Evolutionary conservation across 164 flowering plant genomes (phyloP), one percentile per base, ranked within the genome.

Genomic region (Chloranthus sessilifolius): DNA sequence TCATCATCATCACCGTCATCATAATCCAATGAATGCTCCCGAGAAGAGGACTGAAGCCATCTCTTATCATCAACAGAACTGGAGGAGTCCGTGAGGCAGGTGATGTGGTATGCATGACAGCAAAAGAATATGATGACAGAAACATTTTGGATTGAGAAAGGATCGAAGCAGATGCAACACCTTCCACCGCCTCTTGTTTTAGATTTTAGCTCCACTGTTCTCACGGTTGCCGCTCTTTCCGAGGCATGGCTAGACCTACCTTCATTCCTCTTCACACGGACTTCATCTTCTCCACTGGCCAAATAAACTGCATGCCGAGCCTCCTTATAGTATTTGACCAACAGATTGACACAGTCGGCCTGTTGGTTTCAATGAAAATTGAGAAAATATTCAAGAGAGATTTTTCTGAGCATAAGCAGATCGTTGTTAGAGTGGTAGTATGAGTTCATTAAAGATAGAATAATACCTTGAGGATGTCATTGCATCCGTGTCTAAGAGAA

Each of bases 111-210:
- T 4, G 91, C 90, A 61, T 88, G 98, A 60, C 91, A 92, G 52
- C 98, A 92, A 55, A 88, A 92, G 87, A 92, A 92, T 31, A 64
- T 78, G 7, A 78, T 63, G 38, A 84, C 77, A 0, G 84, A 74
- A 1, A 60, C 79, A 29, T 63, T 65, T 47, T 69, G 83, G 58
- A 84, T 73, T 7, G 82, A 73, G 56, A 84, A 70, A 4, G 99
- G 88, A 67, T 94, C 97, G 38, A 94, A 89, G 51, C 99, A 94
- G 59, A 94, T 76, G 79, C 99, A 94, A 63, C 99, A 94, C 57
- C 92, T 68, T 44, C 80, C 82, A 39, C 81, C 91, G 4, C 82
- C 92, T 58, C 82, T 74, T 12, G 79, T 78, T 63, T 79, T 89
- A 4, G 91, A 83, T 62, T 94, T 94, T 3, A 78, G 67, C 55